These are phyloP conservation scores for Corniculantispora saksenae DNA, from an alignment of 2,329 filamentous ascomycete genomes.

Conservation along the genomic window DNA sequence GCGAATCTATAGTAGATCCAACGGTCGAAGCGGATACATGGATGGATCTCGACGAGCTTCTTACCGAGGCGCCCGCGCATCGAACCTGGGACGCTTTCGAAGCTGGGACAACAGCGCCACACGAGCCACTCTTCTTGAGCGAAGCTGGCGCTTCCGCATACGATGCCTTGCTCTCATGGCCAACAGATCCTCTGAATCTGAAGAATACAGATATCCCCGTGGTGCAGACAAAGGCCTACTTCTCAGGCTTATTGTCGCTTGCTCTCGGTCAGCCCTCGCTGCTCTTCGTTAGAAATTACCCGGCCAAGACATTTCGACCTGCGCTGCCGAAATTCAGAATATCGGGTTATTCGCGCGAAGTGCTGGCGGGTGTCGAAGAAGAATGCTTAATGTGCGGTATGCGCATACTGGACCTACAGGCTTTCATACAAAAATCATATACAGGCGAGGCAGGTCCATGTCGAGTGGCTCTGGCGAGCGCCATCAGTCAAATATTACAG, in stretches of 20 bases:
- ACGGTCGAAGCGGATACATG: constrained; percentile 44
- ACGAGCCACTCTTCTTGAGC: constrained; percentile 59
- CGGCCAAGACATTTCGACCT: constrained; percentile 53
- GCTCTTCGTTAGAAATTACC: constrained; percentile 64
- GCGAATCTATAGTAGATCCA: constrained; percentile 24
- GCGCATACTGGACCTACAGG: constrained; percentile 45
- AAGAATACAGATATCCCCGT: constrained; percentile 42
- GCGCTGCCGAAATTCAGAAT: constrained; percentile 50
- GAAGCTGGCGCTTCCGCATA: constrained; percentile 68
- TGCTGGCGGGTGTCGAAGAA: constrained; percentile 48
- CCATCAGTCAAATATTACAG: constrained; percentile 48
- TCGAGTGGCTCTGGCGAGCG: constrained; percentile 54
- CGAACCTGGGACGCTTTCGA: constrained; percentile 72
- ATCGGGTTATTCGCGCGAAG: constrained; percentile 56
- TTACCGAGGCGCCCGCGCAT: constrained; percentile 43
- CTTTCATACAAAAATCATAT: constrained; percentile 50
- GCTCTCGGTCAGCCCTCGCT: constrained; percentile 71
- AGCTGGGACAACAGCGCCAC: constrained; percentile 34
- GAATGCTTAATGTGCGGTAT: constrained; percentile 51
- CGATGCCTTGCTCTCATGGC: constrained; percentile 58
- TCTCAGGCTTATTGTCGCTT: constrained; percentile 62
- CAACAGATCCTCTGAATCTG: constrained; percentile 41
- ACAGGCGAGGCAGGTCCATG: constrained; percentile 45
- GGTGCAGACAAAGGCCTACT: constrained; percentile 51
- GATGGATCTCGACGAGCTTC: constrained; percentile 41